Evolutionary conservation across 768 basidiomycete genomes (phyloP).

Genomic region (Austroboletus festivus): DNA sequence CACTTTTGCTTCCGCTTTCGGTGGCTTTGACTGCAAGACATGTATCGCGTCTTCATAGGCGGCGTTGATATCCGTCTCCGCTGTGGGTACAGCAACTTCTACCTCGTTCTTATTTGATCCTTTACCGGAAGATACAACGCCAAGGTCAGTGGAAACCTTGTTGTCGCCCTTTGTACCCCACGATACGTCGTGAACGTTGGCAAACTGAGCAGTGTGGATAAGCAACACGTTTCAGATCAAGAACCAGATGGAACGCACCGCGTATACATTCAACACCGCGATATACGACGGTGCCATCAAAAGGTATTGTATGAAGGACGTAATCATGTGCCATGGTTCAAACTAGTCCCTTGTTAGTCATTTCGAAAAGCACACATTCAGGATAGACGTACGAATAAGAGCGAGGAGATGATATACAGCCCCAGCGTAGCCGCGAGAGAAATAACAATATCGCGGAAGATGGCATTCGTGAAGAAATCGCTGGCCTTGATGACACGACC

Average conservation of each 20-base stretch:
- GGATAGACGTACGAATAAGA: conserved; percentile 73
- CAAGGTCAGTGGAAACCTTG: conserved; percentile 80
- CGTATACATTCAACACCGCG: conserved; percentile 89
- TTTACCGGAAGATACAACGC: conserved; percentile 64
- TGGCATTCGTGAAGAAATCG: conserved; percentile 70
- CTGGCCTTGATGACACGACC: conserved; percentile 47
- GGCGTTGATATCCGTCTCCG: conserved; percentile 84
- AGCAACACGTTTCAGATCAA: not conserved
- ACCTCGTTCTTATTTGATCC: conserved; percentile 71
- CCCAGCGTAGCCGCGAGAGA: conserved; percentile 87
- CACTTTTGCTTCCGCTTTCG: conserved; percentile 61
- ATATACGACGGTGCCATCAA: conserved; percentile 94
- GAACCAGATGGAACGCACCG: conserved; percentile 36
- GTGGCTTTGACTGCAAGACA: conserved; percentile 73
- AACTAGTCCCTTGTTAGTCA: conserved; percentile 46
- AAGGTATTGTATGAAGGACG: conserved; percentile 89
- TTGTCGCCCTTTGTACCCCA: conserved; percentile 98
- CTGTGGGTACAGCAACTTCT: conserved; percentile 81
- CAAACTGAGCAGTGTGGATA: conserved; percentile 46
- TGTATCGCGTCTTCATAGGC: conserved; percentile 90
- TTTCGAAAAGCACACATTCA: not conserved
- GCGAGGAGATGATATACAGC: conserved; percentile 76
- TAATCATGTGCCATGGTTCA: conserved; percentile 99
- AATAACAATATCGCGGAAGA: conserved; percentile 83
- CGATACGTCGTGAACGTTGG: conserved; percentile 87